phyloP scores from a whole-genome alignment of 805 yeast species.

The Clavispora asparagi region DNA sequence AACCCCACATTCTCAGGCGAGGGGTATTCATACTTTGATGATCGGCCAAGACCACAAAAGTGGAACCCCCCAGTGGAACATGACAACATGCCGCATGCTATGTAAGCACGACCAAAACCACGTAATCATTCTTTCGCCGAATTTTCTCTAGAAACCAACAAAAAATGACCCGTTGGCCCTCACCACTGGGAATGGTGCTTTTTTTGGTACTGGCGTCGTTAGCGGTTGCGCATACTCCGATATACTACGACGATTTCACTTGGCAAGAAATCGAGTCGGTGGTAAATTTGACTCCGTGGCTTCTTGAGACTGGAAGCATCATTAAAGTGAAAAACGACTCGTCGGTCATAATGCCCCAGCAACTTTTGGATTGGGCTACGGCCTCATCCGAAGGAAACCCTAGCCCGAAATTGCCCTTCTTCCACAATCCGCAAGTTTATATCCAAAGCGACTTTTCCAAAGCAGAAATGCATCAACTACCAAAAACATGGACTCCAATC shows the following conservation, averaged over 20 bases:
- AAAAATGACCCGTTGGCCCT: neutral
- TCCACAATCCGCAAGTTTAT: neutral
- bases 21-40: neutral
- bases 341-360: slow-evolving; percentile 3
- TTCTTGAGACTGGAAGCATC: slow-evolving; percentile 3
- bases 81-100: neutral
- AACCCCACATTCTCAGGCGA: neutral
- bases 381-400: neutral
- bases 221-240: neutral
- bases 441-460: slow-evolving; percentile 3
- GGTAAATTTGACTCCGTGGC: slow-evolving; percentile 1
- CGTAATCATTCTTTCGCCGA: neutral
- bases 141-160: neutral
- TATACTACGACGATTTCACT: neutral
- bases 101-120: neutral
- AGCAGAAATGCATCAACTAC: neutral
- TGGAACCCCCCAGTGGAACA: neutral
- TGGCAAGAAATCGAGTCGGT: slow-evolving; percentile 1
- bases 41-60: neutral
- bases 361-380: neutral
- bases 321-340: slow-evolving; percentile 6
- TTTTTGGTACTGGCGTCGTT: neutral
- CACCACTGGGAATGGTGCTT: neutral
- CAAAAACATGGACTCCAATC: slow-evolving; percentile 3
- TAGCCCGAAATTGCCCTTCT: neutral